Percentiles rank a stretch among this genome's conserved stretches.
Conservation (phyloP, 106 monocot species). For the Apostasia shenzhenica region DNA sequence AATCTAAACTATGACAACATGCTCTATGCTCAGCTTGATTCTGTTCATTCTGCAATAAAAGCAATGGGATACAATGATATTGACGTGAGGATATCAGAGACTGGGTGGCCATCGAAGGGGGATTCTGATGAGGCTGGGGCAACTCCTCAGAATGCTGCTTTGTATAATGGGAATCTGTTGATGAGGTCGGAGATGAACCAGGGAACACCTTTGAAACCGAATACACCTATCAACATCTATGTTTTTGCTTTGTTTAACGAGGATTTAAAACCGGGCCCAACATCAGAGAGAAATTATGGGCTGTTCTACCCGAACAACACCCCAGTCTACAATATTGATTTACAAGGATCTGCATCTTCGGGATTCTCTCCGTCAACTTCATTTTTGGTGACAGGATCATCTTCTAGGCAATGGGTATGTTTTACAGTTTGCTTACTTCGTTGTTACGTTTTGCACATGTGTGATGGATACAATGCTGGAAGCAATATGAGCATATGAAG, state of each 20-base stretch:
- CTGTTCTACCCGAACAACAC: conserved; percentile 38
- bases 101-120: conserved; percentile 61
- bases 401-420: too few relatives aligned
- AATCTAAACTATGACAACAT: conserved; percentile 53
- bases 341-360: conserved; percentile 1
- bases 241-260: conserved; percentile 65
- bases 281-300: conserved; percentile 16
- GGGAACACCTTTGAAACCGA: conserved; percentile 45
- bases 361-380: too few relatives aligned
- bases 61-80: conserved; percentile 34
- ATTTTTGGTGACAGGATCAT: too few relatives aligned
- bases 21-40: conserved; percentile 60
- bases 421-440: too few relatives aligned
- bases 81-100: conserved; percentile 38
- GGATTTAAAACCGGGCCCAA: conserved; percentile 33
- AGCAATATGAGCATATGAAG: too few relatives aligned
- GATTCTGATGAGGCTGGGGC: conserved; percentile 51
- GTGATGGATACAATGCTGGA: too few relatives aligned
- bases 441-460: too few relatives aligned
- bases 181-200: conserved; percentile 32
- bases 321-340: conserved; percentile 38
- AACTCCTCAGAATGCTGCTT: conserved; percentile 32
- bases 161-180: conserved; percentile 47
- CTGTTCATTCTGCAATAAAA: conserved; percentile 40
- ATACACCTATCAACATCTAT: conserved; percentile 35